These are phyloP conservation scores for Phenoliferia sp. DNA, from an alignment of 1,284 basidiomycete genomes.

Conservation along the genomic window DNA sequence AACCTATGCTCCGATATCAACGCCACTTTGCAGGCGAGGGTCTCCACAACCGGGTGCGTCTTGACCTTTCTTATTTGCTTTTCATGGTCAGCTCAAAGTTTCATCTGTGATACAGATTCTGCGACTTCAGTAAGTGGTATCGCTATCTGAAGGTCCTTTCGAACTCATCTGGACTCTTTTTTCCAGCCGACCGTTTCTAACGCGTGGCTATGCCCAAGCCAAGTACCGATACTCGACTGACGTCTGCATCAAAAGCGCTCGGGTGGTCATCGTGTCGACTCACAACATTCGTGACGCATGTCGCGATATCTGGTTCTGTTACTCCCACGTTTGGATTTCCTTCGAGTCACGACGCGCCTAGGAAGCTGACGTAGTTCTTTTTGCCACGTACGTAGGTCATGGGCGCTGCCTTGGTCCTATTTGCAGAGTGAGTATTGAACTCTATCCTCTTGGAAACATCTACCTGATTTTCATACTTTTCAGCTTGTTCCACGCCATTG, in stretches of 20 bases:
- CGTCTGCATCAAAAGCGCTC: slow-evolving; percentile 29
- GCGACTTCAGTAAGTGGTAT: no score
- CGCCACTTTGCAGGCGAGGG: slow-evolving; percentile 33
- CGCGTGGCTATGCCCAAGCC: slow-evolving; percentile 17
- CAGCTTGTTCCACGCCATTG: slow-evolving; percentile 33
- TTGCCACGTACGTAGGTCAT: slow-evolving; percentile 2
- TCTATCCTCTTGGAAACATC: no score
- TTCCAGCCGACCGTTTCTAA: slow-evolving; percentile 17
- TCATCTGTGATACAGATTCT: slow-evolving; percentile 24
- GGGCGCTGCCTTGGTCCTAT: slow-evolving; percentile 30
- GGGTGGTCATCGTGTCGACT: slow-evolving; percentile 28
- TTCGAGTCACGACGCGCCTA: background rate
- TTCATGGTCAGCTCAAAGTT: no score
- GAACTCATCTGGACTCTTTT: no score
- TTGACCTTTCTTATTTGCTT: no score
- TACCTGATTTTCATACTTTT: background rate
- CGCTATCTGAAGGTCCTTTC: no score
- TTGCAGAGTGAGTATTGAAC: slow-evolving; percentile 19
- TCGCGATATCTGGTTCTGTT: slow-evolving; percentile 28
- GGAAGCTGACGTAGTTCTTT: background rate
- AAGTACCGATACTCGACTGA: slow-evolving; percentile 30
- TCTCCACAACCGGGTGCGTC: slow-evolving; percentile 25
- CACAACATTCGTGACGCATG: slow-evolving; percentile 29
- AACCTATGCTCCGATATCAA: slow-evolving; percentile 32
- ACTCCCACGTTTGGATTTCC: slow-evolving; percentile 15